These are phyloP conservation scores for Linnemannia hyalina DNA, from an alignment of 192 early-diverging fungal species.

Conservation along the genomic window DNA sequence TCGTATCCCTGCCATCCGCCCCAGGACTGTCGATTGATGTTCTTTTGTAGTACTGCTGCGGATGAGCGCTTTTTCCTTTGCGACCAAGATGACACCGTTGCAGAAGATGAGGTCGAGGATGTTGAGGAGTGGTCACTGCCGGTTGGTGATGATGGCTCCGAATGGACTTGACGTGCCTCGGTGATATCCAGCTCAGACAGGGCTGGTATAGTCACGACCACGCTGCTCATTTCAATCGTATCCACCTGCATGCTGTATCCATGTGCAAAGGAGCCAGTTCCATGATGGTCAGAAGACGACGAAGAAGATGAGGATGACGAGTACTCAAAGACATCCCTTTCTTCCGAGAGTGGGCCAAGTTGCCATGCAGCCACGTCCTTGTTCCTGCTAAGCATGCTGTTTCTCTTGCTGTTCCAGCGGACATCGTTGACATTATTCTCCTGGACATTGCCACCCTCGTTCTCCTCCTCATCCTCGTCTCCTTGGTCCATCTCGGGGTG, in stretches of 20 bases:
- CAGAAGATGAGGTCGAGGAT: background rate
- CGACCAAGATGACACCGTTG: constrained; percentile 12
- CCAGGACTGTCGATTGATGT: constrained; percentile 35
- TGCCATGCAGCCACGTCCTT: background rate
- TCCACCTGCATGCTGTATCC: background rate
- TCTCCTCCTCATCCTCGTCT: background rate
- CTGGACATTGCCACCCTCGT: background rate
- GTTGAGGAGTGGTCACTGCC: constrained; percentile 20
- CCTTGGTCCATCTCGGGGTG: constrained; percentile 1
- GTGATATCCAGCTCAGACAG: constrained; percentile 18
- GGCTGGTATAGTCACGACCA: constrained; percentile 4
- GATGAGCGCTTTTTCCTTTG: constrained; percentile 9
- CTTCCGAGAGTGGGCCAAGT: background rate
- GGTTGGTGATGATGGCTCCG: constrained; percentile 37
- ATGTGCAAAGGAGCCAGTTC: background rate
- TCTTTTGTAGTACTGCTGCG: background rate
- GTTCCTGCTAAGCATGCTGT: background rate
- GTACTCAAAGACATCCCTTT: background rate
- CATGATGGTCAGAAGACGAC: background rate
- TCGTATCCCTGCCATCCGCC: constrained; percentile 56
- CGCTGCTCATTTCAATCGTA: constrained; percentile 28
- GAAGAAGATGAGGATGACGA: background rate
- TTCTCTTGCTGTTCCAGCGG: constrained; percentile 13
- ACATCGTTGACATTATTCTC: background rate
- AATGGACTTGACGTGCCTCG: background rate